phyloP scores from a whole-genome alignment of 2,329 filamentous ascomycete species.

The Aspergillus floridensis region DNA sequence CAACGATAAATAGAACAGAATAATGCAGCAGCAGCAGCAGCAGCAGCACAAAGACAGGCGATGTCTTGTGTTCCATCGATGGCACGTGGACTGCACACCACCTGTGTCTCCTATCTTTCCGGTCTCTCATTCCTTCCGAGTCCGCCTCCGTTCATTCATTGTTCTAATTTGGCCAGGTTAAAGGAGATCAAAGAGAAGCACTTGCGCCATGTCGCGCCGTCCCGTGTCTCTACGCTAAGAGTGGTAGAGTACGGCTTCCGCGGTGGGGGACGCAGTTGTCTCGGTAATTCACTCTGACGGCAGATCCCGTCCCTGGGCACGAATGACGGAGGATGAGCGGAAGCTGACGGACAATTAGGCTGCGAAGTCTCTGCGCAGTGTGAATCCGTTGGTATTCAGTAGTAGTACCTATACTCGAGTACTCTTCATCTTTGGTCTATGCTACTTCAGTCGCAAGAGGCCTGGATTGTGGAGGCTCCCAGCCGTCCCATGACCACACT shows the following conservation, averaged over 20 bases:
- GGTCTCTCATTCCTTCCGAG: neutral
- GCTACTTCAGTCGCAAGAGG: slow-evolving; percentile 1
- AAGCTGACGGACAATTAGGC: neutral
- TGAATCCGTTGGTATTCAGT: neutral
- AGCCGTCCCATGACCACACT: neutral
- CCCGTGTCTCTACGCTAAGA: slow-evolving; percentile 11
- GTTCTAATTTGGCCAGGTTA: neutral
- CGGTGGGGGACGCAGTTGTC: neutral
- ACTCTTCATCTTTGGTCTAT: neutral
- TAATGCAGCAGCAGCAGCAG: no score
- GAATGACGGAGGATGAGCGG: neutral
- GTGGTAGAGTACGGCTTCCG: neutral
- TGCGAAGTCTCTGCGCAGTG: neutral
- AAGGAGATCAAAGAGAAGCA: neutral
- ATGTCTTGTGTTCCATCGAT: neutral
- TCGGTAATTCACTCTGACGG: neutral
- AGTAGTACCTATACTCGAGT: neutral
- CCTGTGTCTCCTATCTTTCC: neutral
- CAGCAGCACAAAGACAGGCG: neutral
- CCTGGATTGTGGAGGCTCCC: neutral
- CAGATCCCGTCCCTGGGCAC: slow-evolving; percentile 4
- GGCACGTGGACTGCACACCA: neutral
- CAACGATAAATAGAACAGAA: no score
- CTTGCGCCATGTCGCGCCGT: slow-evolving; percentile 10
- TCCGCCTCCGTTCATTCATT: neutral